A percentile compares a stretch with the other conserved stretches of the same genome.
Evolutionary conservation across 2,329 filamentous ascomycete species (phyloP).

Genomic region (Claviceps quebecensis): DNA sequence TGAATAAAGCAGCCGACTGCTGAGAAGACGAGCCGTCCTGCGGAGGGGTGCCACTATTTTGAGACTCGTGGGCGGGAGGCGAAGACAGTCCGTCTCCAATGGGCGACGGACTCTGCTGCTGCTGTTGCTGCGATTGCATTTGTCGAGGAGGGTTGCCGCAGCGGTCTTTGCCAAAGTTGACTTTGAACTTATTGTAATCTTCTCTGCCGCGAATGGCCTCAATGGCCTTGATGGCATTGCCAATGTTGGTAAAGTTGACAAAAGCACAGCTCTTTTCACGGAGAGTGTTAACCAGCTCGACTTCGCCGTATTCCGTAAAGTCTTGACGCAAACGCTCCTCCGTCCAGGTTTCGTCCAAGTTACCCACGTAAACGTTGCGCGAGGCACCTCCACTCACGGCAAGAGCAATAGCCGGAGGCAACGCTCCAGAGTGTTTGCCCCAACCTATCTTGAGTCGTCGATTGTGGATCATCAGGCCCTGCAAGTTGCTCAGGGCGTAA

Average conservation of each 20-base stretch:
- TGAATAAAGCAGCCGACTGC: constrained; percentile 62
- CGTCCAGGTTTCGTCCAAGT: constrained; percentile 92
- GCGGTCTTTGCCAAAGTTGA: constrained; percentile 98
- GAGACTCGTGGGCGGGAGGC: constrained; percentile 45
- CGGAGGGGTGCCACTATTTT: constrained; percentile 39
- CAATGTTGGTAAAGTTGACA: constrained; percentile 99
- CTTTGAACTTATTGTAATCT: constrained; percentile 97
- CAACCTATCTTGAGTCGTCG: constrained; percentile 94
- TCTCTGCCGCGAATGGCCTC: constrained; percentile 89
- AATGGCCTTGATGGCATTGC: constrained; percentile 98
- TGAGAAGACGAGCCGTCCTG: constrained; percentile 41
- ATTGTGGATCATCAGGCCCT: constrained; percentile 99
- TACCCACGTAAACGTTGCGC: constrained; percentile 96
- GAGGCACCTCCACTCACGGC: constrained; percentile 94
- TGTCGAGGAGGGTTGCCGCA: constrained; percentile 94
- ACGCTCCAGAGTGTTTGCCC: constrained; percentile 96
- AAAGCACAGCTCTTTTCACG: constrained; percentile 99
- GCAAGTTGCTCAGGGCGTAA: constrained; percentile 92
- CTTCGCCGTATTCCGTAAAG: constrained; percentile 94
- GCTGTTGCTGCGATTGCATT: constrained; percentile 40
- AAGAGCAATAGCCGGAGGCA: constrained; percentile 88
- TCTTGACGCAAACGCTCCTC: constrained; percentile 92
- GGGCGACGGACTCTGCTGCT: constrained; percentile 47
- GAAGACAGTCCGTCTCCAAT: constrained; percentile 45
- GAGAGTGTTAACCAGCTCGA: constrained; percentile 90